Evolutionary conservation across 345 rosid genomes (phyloP), one percentile per base, ranked within the genome.

Genomic region (Camelina sativa): DNA sequence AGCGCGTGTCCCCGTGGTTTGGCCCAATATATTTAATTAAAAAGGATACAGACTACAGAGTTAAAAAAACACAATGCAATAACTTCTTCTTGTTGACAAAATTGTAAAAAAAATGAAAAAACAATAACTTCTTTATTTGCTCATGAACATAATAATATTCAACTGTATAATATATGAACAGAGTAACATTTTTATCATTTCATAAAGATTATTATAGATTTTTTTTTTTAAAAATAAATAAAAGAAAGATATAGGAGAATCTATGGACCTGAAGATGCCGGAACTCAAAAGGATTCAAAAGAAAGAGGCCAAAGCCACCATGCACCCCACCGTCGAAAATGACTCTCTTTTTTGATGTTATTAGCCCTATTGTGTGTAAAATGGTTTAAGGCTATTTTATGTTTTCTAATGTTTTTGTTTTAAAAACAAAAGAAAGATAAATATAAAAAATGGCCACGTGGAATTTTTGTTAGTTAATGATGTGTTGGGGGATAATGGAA

Each of bases 1-100:
- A 68, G 64, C 79, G 79, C 79, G 79, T 68, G 79, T 53, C 74
- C 74, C 69, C 63, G 56, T 61, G 56, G 79, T 68, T 76, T 61
- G 69, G 79, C 74, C 38, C 38, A 30, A 28, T 20, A 68, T 68
- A 61, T 19, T 75, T 61, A 67, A 75, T 58, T 46, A 54, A 73
- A 54, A 54, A 44, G 70, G n/a, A 43, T 16, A 15, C 47, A 43
- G 20, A 28, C 30, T 34, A 34, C 48, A 46, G 22, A 34, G 65
- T 51, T n/a, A n/a, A 64, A 34, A 34, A 34, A 51, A 34, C 7
- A 34, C 38, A 10, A 23, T 16, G 51, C 52, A 62, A 51, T 61
- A 50, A 62, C 53, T 72, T 30, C 4, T 43, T 16, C 53, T 17
- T 17, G 53, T 48, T 17, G 53, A 48, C 53, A 48, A 48, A 13